Evolutionary conservation across 129 eudicot genomes (phyloP).

Genomic region (Rutidosis leptorrhynchoides): DNA sequence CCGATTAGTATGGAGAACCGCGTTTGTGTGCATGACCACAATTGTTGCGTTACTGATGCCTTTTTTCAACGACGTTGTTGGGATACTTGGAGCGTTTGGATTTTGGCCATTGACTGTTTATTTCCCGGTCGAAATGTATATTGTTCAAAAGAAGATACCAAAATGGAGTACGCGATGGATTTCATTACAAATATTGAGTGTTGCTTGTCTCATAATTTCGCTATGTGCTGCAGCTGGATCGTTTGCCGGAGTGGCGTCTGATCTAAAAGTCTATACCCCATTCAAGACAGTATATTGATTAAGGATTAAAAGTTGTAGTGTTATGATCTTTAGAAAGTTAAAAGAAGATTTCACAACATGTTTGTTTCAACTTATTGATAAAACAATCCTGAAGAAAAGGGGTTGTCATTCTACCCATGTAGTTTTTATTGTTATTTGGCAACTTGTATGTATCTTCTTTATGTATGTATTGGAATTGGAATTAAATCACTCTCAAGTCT

Average conservation of each 20-base stretch:
- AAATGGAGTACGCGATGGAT: slow-evolving; percentile 92
- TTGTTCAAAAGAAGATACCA: slow-evolving; percentile 72
- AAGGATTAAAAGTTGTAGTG: slow-evolving; percentile 14
- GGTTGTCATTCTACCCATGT: slow-evolving; percentile 39
- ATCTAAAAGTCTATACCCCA: slow-evolving; percentile 72
- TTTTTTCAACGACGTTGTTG: slow-evolving; percentile 88
- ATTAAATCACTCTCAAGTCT: background rate
- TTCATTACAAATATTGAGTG: slow-evolving; percentile 64
- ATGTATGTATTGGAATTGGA: background rate
- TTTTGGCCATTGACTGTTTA: slow-evolving; percentile 97
- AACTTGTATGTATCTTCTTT: background rate
- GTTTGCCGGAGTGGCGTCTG: slow-evolving; percentile 76
- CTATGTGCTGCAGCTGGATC: slow-evolving; percentile 85
- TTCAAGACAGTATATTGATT: slow-evolving; percentile 54
- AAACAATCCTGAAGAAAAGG: slow-evolving; percentile 30
- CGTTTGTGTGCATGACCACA: slow-evolving; percentile 75
- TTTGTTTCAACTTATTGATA: slow-evolving; percentile 29
- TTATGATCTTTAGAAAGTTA: slow-evolving; percentile 25
- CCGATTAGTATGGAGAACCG: slow-evolving; percentile 71
- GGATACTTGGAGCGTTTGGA: slow-evolving; percentile 89
- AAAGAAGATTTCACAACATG: slow-evolving; percentile 29
- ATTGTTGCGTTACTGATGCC: slow-evolving; percentile 85
- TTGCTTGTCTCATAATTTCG: slow-evolving; percentile 64
- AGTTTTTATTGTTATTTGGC: slow-evolving; percentile 16
- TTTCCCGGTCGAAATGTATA: slow-evolving; percentile 95